Evolutionary conservation across 352 stramenopile genomes (phyloP), one percentile per base, ranked within the genome.

Genomic region (Globisporangium yorkense): DNA sequence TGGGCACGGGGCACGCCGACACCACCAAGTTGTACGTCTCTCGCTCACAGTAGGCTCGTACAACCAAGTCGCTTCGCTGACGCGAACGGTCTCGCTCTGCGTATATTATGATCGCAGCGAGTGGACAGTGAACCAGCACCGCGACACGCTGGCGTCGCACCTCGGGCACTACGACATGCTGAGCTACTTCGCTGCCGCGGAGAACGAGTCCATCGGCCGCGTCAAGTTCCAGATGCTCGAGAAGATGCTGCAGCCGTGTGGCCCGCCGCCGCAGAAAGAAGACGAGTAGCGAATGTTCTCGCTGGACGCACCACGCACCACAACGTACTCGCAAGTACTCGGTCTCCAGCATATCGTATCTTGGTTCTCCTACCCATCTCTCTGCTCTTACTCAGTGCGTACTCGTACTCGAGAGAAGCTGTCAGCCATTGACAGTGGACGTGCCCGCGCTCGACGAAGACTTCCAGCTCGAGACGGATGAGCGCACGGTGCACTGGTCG

Each of bases 111-210:
- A 13, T 54, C 31, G 39, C 65, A 96, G 90, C 71, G 96, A 99
- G 74, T 99, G 95, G 94, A 80, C 96, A 0, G 96, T 97, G 20
- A 99, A 99, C 75, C 96, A 99, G 77, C 97, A 99, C 72, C 93
- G 97, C 13, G 97, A 99, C 74, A 98, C 96, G 8, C 78, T 98
- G 40, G 96, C 97, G 6, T 98, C 89, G 52, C 95, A 99, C 66
- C 67, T 99, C 29, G 96, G 96, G 29, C 96, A 99, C 73, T 94
- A 94, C 62, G 97, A 99, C 80, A 97, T 99, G 86, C 67, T 99
- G 8, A 88, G 75, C 29, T 99, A 99, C 75, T 98, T 98, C 69
- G 93, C 96, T 9, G 94, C 98, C 40, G 97, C 96, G 15, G 92
- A 99, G 77, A 99, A 99, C 74, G 92, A 98, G 72, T 93, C 89